Evolutionary conservation across 2,329 filamentous ascomycete genomes (phyloP).

Genomic region (Thermomyces lanuginosus): DNA sequence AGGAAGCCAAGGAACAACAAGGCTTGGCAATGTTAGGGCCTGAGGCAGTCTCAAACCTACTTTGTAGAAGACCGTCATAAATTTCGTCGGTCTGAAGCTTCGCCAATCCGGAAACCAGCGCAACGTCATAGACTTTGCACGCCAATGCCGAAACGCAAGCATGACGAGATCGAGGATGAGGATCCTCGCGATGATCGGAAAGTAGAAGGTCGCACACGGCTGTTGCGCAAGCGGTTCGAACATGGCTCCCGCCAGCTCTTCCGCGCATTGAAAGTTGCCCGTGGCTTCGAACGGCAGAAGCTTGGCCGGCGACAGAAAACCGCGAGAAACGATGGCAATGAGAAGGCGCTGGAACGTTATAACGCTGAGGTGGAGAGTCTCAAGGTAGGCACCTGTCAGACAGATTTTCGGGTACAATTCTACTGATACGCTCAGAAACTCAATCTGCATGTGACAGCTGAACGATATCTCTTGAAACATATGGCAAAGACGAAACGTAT

Average conservation of each 20-base stretch:
- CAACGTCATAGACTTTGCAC: too few relatives aligned
- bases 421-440: conserved; percentile 25
- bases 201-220: too few relatives aligned
- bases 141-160: conserved; percentile 31
- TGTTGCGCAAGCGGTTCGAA: conserved; percentile 32
- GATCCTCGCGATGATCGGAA: too few relatives aligned
- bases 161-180: conserved; percentile 16
- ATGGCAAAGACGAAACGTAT: conserved; percentile 42
- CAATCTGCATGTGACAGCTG: conserved; percentile 33
- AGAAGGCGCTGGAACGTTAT: conserved; percentile 27
- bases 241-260: conserved; percentile 35
- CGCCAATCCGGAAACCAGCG: not conserved
- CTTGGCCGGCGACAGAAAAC: conserved; percentile 42
- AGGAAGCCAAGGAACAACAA: not conserved
- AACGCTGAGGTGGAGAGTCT: conserved; percentile 40
- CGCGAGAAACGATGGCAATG: conserved; percentile 31
- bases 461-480: conserved; percentile 40
- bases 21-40: too few relatives aligned
- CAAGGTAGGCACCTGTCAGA: conserved; percentile 28
- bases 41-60: too few relatives aligned
- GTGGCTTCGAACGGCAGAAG: conserved; percentile 48
- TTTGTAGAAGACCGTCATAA: too few relatives aligned
- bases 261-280: conserved; percentile 40
- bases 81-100: not conserved
- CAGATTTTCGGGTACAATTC: not conserved